Conservation (phyloP, 2,329 filamentous ascomycete species). For the Xylaria sp. region DNA sequence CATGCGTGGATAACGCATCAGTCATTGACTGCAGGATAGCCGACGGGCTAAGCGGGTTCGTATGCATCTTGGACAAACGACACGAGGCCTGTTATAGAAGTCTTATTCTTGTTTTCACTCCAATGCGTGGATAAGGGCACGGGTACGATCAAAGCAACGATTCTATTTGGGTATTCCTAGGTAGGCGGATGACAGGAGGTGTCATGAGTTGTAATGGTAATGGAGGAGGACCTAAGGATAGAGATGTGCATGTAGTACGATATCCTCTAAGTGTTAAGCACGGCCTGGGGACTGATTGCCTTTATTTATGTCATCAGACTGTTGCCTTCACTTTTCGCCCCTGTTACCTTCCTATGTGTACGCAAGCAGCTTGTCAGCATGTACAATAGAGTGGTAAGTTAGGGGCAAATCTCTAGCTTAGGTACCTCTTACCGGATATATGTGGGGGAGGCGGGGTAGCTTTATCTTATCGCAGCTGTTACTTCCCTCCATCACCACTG, state of each 20-base stretch:
- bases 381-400: not conserved
- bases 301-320: slow-evolving; percentile 45
- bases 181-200: not conserved
- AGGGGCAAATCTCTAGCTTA: not conserved
- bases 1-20: slow-evolving; percentile 67
- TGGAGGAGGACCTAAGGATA: not conserved
- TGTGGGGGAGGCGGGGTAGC: slow-evolving; percentile 45
- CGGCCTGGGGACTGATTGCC: slow-evolving; percentile 1
- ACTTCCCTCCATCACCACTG: not conserved
- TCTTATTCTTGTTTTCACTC: not conserved
- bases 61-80: slow-evolving; percentile 35
- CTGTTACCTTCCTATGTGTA: not conserved
- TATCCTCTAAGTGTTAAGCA: not conserved
- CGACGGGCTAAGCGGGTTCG: slow-evolving; percentile 56
- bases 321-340: slow-evolving; percentile 39
- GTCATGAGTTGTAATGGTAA: not conserved
- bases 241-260: not conserved
- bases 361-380: slow-evolving; percentile 7
- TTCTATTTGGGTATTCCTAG: not conserved
- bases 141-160: not conserved
- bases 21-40: slow-evolving; percentile 67
- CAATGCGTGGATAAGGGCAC: not conserved
- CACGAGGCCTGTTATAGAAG: not conserved
- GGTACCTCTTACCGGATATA: not conserved
- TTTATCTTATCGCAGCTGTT: slow-evolving; percentile 48